Conservation (phyloP, 2,329 filamentous ascomycete genomes). For the Penicillium sp. region DNA sequence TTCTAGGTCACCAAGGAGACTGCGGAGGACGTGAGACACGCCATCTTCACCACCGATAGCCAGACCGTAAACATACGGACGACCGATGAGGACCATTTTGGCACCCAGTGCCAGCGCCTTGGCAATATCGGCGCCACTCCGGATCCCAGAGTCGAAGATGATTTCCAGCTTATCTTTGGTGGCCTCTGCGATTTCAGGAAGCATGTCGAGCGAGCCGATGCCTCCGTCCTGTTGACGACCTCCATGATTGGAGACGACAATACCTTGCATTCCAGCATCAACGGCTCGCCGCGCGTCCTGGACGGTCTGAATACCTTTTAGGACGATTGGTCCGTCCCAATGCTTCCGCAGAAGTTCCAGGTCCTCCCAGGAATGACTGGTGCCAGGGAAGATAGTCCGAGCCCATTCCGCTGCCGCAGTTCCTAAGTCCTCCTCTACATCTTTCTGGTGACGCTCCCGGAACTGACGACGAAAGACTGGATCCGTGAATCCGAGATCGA, state of each 20-base stretch:
- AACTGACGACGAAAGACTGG: slow-evolving; percentile 63
- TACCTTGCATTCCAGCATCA: slow-evolving; percentile 47
- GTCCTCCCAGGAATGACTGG: slow-evolving; percentile 61
- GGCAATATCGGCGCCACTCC: slow-evolving; percentile 49
- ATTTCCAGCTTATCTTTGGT: slow-evolving; percentile 39
- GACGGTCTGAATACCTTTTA: slow-evolving; percentile 57
- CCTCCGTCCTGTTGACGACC: slow-evolving; percentile 52
- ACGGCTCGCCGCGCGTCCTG: slow-evolving; percentile 48
- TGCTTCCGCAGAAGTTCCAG: slow-evolving; percentile 56
- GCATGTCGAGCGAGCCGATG: slow-evolving; percentile 47
- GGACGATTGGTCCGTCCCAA: slow-evolving; percentile 64
- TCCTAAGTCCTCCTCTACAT: slow-evolving; percentile 48
- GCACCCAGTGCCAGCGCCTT: slow-evolving; percentile 55
- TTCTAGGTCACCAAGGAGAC: slow-evolving; percentile 23
- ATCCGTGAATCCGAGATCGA: slow-evolving; percentile 64
- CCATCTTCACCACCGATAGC: slow-evolving; percentile 56
- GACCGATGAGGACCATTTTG: slow-evolving; percentile 54
- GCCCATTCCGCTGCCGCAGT: slow-evolving; percentile 54
- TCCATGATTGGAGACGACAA: slow-evolving; percentile 53
- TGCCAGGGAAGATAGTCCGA: slow-evolving; percentile 54
- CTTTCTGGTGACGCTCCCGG: slow-evolving; percentile 52
- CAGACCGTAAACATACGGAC: slow-evolving; percentile 57
- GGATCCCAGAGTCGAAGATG: slow-evolving; percentile 50
- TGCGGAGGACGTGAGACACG: slow-evolving; percentile 51
- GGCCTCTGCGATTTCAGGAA: slow-evolving; percentile 56